Conservation (phyloP, 106 monocot species). For the Xerophyta viscosa region DNA sequence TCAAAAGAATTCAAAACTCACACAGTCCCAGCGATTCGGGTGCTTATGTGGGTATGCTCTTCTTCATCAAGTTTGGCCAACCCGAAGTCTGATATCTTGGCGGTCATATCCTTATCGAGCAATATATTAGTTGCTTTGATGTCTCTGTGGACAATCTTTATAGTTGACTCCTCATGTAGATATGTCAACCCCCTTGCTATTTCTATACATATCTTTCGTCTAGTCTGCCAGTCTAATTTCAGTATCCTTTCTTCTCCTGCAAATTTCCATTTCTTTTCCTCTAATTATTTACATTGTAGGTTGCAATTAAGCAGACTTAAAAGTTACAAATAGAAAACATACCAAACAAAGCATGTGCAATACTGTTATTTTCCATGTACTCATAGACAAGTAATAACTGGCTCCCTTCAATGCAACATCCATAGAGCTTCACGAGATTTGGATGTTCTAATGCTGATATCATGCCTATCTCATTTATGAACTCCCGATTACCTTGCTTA, state of each 20-base stretch:
- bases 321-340: background rate
- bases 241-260: slow-evolving; percentile 16
- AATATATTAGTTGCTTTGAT: slow-evolving; percentile 34
- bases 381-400: slow-evolving; percentile 35
- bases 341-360: slow-evolving; percentile 37
- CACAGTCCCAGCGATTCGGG: slow-evolving; percentile 38
- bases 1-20: too few species aligned
- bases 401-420: slow-evolving; percentile 37
- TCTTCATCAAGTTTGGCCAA: slow-evolving; percentile 36
- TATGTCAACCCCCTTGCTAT: slow-evolving; percentile 40
- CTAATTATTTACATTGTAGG: too few species aligned
- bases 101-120: slow-evolving; percentile 29
- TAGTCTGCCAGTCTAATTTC: slow-evolving; percentile 27
- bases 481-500: slow-evolving; percentile 25
- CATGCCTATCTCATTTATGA: slow-evolving; percentile 39
- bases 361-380: slow-evolving; percentile 39
- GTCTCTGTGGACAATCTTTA: slow-evolving; percentile 44
- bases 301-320: too few species aligned
- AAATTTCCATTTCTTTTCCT: too few species aligned
- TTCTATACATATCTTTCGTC: slow-evolving; percentile 29
- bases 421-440: slow-evolving; percentile 31
- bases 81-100: slow-evolving; percentile 47
- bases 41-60: slow-evolving; percentile 37
- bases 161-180: slow-evolving; percentile 45
- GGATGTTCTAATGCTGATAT: slow-evolving; percentile 47